Conservation (phyloP, 2,329 filamentous ascomycete genomes). For the Venturia aucupariae region DNA sequence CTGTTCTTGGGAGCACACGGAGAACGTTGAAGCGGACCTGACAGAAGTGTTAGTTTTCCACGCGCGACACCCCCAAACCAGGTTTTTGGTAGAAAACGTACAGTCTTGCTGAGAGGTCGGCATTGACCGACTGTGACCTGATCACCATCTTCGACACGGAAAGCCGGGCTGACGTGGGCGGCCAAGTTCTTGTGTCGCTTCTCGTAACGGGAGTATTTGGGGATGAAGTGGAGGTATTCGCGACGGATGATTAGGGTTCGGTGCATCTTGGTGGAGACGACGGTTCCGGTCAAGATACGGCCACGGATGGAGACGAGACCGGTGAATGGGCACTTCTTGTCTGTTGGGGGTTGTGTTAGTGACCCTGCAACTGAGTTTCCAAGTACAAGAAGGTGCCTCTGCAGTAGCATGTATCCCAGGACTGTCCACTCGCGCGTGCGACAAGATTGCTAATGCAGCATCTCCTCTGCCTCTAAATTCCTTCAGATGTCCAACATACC, state of each 20-base stretch:
- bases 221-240: conserved; percentile 99
- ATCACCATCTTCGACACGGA: conserved; percentile 99
- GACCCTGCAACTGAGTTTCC: not conserved
- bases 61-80: no score
- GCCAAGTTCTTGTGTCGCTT: conserved; percentile 99
- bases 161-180: conserved; percentile 96
- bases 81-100: conserved; percentile 47
- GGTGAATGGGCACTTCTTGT: conserved; percentile 99
- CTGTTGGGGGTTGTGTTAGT: conserved; percentile 40
- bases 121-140: conserved; percentile 99
- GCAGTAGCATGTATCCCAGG: not conserved
- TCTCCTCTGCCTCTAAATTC: no score
- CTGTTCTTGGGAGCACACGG: conserved; percentile 92
- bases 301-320: conserved; percentile 98
- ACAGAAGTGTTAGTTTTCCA: conserved; percentile 6
- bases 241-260: conserved; percentile 98
- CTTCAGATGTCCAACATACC: conserved; percentile 52
- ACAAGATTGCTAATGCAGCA: not conserved
- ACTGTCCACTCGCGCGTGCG: no score
- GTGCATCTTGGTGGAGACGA: conserved; percentile 99
- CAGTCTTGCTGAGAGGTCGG: conserved; percentile 98
- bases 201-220: conserved; percentile 99
- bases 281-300: conserved; percentile 98
- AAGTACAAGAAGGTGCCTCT: not conserved
- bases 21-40: conserved; percentile 99